These are phyloP conservation scores for Kazachstania sp. DNA, from an alignment of 1,139 yeast genomes.

Conservation along the genomic window DNA sequence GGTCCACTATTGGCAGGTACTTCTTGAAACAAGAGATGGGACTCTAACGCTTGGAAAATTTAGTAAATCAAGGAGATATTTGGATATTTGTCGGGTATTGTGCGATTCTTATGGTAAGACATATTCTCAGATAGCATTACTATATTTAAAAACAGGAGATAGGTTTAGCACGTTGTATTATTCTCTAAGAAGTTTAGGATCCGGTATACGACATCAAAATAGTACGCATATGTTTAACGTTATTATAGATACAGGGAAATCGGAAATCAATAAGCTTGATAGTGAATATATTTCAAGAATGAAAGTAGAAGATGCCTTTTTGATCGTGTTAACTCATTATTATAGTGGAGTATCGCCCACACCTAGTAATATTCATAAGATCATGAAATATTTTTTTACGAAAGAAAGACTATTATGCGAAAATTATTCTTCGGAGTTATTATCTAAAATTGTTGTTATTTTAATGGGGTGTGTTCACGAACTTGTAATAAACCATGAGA, in stretches of 20 bases:
- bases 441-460: conserved; percentile 1
- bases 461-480: conserved; percentile 6
- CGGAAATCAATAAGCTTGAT: neutral
- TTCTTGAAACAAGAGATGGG: neutral
- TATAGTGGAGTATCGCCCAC: neutral
- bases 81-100: neutral
- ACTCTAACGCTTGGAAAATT: neutral
- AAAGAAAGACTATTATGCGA: neutral
- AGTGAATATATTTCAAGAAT: neutral
- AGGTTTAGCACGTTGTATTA: neutral
- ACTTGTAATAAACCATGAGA: neutral
- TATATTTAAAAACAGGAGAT: neutral
- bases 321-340: neutral
- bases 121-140: neutral
- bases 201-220: neutral
- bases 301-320: neutral
- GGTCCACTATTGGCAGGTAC: neutral
- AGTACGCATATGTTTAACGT: neutral
- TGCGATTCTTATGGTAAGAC: conserved; percentile 4
- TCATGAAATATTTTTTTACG: neutral
- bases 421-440: neutral
- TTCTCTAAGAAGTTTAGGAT: neutral
- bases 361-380: neutral
- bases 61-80: conserved; percentile 2
- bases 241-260: too few species aligned